Base-by-base conservation (phyloP, 2,329 filamentous ascomycete genomes). In the Didymella segeticola region DNA sequence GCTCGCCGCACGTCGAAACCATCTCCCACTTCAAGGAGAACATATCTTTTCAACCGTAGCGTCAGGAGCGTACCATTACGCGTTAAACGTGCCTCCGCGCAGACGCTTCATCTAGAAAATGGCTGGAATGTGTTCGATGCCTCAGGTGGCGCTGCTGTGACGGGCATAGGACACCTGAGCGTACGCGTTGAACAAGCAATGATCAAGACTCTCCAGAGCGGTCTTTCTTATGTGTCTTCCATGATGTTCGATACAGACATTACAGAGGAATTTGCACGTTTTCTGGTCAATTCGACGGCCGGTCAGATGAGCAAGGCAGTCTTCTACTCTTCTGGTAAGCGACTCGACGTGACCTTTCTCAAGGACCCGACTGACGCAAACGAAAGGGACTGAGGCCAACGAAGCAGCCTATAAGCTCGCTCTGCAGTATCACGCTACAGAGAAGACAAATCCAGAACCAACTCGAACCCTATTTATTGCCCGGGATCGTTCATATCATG, bases 111-210 rank as follows among this genome's bases (percentile, higher is more conserved):
- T 27, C 75, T 86, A 1, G 50, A 56, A 2, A 61, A 67, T 38
- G 87, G 86, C 1, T 54, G 31, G 20, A 78, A 75, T 27, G 82
- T 95, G 36, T 81, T 92, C 12, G 90, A 95, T 70, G 87, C 85
- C 1, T 89, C 87, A 17, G 84, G 87, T 23, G 90, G 90, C 17
- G 88, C 90, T 3, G 89, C 87, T 19, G 89, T 92, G 3, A 81
- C 86, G 9, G 88, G 86, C 66, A 76, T 93, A 9, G 90, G 90
- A 6, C 86, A 91, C 62, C 81, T 88, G 45, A 82, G 88, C 48
- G 66, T 79, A 34, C 78, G 86, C 41, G 83, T 93, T 11, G 78
- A 78, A 11, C 75, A 82, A 2, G 88, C 87, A 0, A 80, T 91
- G 33, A 72, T 77, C 4, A 64, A 78, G 11, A 88, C 91, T 62